phyloP scores from a whole-genome alignment of 257 asterid genomes.

The Ligustrum vulgare region DNA sequence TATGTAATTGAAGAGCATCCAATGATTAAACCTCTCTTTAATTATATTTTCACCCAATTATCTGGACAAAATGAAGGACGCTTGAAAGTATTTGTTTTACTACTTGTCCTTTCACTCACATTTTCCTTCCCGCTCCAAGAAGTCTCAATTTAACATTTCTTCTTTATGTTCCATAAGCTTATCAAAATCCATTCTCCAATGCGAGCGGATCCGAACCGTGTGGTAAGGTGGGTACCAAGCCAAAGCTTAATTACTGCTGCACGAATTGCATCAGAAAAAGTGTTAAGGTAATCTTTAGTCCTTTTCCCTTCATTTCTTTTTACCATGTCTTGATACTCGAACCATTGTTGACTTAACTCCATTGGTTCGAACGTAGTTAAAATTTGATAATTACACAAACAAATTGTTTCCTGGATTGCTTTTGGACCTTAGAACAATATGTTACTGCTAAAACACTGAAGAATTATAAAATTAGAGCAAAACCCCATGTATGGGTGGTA shows the following conservation, averaged over 20 bases:
- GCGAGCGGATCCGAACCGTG: conserved; percentile 84
- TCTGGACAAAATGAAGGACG: not conserved
- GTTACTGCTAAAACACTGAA: no score
- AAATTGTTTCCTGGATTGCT: not conserved
- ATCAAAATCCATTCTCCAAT: conserved; percentile 93
- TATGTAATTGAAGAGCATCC: not conserved
- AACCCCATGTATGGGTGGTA: no score
- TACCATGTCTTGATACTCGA: not conserved
- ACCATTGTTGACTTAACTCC: not conserved
- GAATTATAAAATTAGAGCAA: no score
- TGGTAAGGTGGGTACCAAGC: conserved; percentile 75
- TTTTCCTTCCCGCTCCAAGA: not conserved
- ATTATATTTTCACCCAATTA: not conserved
- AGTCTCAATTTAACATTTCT: conserved; percentile 12
- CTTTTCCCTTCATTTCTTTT: not conserved
- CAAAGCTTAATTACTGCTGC: conserved; percentile 63
- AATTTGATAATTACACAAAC: not conserved
- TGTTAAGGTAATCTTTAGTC: conserved; percentile 53
- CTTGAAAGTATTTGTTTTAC: not conserved
- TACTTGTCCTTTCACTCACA: not conserved
- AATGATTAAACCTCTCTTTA: not conserved
- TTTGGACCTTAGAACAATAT: no score
- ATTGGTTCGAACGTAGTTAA: not conserved
- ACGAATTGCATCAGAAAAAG: conserved; percentile 74
- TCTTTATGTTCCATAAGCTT: conserved; percentile 45